These are phyloP conservation scores for Saraca asoca DNA, from an alignment of 331 rosid species.

Conservation along the genomic window DNA sequence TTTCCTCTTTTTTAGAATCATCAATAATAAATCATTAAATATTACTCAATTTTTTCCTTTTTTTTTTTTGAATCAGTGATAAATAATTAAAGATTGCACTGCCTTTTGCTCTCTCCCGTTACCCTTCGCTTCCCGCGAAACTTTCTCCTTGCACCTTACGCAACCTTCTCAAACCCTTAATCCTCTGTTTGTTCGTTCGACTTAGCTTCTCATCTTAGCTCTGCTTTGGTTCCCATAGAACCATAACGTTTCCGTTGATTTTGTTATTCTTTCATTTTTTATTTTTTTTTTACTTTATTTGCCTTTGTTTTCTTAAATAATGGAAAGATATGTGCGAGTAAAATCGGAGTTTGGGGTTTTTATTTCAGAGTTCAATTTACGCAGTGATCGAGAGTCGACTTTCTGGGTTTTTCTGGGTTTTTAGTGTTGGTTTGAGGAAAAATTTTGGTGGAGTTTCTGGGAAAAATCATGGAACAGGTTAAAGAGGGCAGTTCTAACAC, in stretches of 20 bases:
- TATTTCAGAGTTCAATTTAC: constrained; percentile 2
- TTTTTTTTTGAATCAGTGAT: no score
- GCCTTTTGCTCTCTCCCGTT: no score
- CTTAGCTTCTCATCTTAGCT: neutral
- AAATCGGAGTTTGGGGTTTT: constrained; percentile 1
- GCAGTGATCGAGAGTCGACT: no score
- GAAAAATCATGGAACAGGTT: constrained; percentile 30
- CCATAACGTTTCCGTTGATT: constrained; percentile 33
- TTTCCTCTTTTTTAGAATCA: no score
- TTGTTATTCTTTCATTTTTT: neutral
- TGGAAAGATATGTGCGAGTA: neutral
- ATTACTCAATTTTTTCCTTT: no score
- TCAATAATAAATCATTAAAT: no score
- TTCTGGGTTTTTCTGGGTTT: constrained; percentile 6
- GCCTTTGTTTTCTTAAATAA: constrained; percentile 6
- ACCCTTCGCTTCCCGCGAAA: neutral
- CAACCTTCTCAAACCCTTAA: neutral
- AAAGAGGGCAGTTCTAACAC: constrained; percentile 6
- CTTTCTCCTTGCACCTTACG: neutral
- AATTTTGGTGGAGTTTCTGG: neutral
- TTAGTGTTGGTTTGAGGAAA: neutral
- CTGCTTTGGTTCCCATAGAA: neutral
- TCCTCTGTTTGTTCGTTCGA: neutral
- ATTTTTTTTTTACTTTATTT: no score
- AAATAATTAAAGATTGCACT: no score